Evolutionary conservation across 805 yeast species (phyloP), one percentile per base, ranked within the genome.

Genomic region (Saturnispora ahearnii): DNA sequence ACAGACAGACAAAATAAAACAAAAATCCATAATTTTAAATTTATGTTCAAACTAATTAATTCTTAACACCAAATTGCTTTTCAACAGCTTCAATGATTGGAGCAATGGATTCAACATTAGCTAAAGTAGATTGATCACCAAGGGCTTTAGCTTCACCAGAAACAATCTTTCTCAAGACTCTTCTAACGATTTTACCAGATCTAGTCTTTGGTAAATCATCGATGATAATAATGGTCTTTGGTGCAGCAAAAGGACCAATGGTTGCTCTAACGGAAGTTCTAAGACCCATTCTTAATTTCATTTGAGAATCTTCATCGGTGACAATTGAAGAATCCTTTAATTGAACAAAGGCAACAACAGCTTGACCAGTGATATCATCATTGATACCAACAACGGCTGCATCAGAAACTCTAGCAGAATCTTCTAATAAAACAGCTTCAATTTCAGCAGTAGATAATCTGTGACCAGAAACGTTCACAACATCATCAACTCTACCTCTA

Each of bases 141-240:
- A 93, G 76, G 65, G 84, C 87, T 57, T 87, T 95, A 58, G 84
- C 95, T 74, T 91, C 97, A 58, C 91, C 90, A 47, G 93, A 82
- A 50, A 89, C 82, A 53, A 91, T 79, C 73, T 93, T 93, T 72
- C 99, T 84, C 70, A 93, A 77, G 55, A 93, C 85, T 74, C 99
- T 87, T 77, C 99, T 86, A 96, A 93, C 91, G 65, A 93, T 91
- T 77, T 93, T 93, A 60, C 99, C 99, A 10, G 96, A 88, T 73
- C 99, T 82, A 24, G 99, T 93, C 79, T 91, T 93, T 71, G 99
- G 99, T 68, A 93, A 79, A 65, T 93, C 98, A 53, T 81, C 83
- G 50, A 91, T 95, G 52, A 90, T 71, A 52, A 90, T 82, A 51
- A 72, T 71, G 46, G 82, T 73, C 70, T 90, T 90, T 63, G 99